Percentiles rank a stretch among this genome's conserved stretches.
phyloP scores from a whole-genome alignment of 2,329 filamentous ascomycete genomes.

The Pseudogymnoascus sp. region DNA sequence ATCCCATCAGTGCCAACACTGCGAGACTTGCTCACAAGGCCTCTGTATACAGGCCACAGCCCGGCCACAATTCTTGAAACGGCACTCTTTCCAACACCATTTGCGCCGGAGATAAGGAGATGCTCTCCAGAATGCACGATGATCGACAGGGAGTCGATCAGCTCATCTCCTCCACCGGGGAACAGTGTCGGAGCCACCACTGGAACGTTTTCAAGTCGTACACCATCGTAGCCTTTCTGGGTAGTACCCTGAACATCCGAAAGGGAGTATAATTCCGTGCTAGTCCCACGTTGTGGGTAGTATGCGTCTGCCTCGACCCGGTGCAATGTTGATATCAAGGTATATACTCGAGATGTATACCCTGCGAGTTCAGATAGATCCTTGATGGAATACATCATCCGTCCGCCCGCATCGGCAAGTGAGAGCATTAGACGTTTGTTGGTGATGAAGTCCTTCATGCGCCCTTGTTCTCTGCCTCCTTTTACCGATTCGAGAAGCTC shows the following conservation, averaged over 20 bases:
- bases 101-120: conserved; percentile 87
- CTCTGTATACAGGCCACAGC: conserved; percentile 92
- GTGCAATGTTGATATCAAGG: conserved; percentile 88
- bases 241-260: conserved; percentile 89
- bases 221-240: conserved; percentile 90
- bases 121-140: conserved; percentile 88
- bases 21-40: conserved; percentile 81
- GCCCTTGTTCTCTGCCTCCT: conserved; percentile 63
- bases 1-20: conserved; percentile 78
- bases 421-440: conserved; percentile 98
- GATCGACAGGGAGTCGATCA: conserved; percentile 82
- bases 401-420: conserved; percentile 86
- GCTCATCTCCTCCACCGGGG: conserved; percentile 84
- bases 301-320: conserved; percentile 89
- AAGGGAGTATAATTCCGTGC: conserved; percentile 77
- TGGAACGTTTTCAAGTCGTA: conserved; percentile 87
- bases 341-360: conserved; percentile 93
- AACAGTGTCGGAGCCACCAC: conserved; percentile 83
- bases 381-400: conserved; percentile 99
- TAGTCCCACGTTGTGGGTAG: conserved; percentile 56
- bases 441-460: conserved; percentile 98
- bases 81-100: conserved; percentile 88
- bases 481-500: conserved; percentile 53
- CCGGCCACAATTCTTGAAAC: conserved; percentile 84
- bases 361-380: conserved; percentile 92